Evolutionary conservation across 2,329 filamentous ascomycete genomes (phyloP).

Genomic region (Trichoderma asperellum): DNA sequence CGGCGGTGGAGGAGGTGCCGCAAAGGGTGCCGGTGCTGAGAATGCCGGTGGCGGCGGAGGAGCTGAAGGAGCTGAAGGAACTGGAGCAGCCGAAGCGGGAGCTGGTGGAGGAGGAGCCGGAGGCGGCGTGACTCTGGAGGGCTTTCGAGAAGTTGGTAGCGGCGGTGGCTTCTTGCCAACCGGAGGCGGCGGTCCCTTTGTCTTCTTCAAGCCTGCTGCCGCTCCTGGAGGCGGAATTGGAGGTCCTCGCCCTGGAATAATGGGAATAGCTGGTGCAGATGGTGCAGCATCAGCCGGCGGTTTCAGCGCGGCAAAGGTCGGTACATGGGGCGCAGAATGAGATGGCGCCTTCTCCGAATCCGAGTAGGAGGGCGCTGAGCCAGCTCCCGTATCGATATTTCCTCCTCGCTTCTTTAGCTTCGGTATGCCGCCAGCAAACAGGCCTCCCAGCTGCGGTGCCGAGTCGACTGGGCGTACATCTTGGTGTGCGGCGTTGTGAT

Average conservation of each 20-base stretch:
- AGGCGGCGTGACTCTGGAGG: conserved; percentile 45
- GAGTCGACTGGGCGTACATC: conserved; percentile 53
- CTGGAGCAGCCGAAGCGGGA: conserved; percentile 51
- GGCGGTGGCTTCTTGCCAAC: conserved; percentile 76
- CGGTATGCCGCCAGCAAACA: conserved; percentile 94
- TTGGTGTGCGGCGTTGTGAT: conserved; percentile 59
- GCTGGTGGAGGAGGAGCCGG: conserved; percentile 44
- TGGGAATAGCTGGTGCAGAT: background rate
- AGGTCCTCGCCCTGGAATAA: conserved; percentile 53
- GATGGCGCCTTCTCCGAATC: conserved; percentile 62
- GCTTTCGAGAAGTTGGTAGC: conserved; percentile 63
- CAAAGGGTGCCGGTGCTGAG: conserved; percentile 47
- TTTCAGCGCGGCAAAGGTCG: conserved; percentile 58
- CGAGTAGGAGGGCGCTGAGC: conserved; percentile 69
- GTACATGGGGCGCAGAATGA: conserved; percentile 50
- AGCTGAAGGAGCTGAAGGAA: conserved; percentile 51
- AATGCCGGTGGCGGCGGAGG: conserved; percentile 43
- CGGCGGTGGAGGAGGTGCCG: conserved; percentile 33
- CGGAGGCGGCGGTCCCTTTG: conserved; percentile 69
- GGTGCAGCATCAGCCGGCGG: conserved; percentile 60
- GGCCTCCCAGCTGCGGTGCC: conserved; percentile 79
- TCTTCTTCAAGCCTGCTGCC: conserved; percentile 59
- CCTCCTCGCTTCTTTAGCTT: conserved; percentile 89
- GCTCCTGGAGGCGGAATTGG: conserved; percentile 51
- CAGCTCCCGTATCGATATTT: conserved; percentile 70